Percentiles rank a stretch among this genome's conserved stretches.
Conservation (phyloP, 1,284 basidiomycete genomes). For the Boletus semigastroideus region DNA sequence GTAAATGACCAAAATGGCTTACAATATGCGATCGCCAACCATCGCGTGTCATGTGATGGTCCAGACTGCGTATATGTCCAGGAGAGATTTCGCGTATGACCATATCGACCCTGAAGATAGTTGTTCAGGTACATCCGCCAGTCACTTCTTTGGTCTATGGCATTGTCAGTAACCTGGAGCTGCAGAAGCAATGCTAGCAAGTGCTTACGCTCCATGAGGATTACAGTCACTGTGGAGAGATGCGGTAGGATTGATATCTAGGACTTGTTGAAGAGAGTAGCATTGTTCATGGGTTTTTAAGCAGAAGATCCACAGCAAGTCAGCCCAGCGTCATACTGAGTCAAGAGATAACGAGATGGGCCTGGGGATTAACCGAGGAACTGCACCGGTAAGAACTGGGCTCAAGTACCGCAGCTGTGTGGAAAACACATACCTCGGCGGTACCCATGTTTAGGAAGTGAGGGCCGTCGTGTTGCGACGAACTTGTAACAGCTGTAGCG, state of each 20-base stretch:
- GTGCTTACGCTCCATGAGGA: slow-evolving; percentile 25
- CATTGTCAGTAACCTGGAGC: slow-evolving; percentile 7
- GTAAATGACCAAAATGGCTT: slow-evolving; percentile 4
- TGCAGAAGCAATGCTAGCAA: neutral
- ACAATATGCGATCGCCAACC: slow-evolving; percentile 31
- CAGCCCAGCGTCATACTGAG: slow-evolving; percentile 23
- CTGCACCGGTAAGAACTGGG: slow-evolving; percentile 7
- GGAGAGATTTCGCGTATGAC: slow-evolving; percentile 26
- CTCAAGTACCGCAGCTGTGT: slow-evolving; percentile 25
- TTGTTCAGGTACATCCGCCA: slow-evolving; percentile 32
- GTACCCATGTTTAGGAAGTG: slow-evolving; percentile 21
- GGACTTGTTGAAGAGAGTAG: slow-evolving; percentile 8
- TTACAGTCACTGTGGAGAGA: neutral
- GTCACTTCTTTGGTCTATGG: slow-evolving; percentile 23
- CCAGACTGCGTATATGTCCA: slow-evolving; percentile 26
- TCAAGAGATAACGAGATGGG: slow-evolving; percentile 27
- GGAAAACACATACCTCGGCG: slow-evolving; percentile 3
- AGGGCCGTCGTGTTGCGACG: slow-evolving; percentile 6
- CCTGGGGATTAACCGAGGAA: neutral
- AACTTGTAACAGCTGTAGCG: slow-evolving; percentile 18
- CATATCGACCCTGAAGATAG: slow-evolving; percentile 32
- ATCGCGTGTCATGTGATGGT: slow-evolving; percentile 27
- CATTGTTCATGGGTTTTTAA: slow-evolving; percentile 23
- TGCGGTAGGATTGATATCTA: slow-evolving; percentile 3
- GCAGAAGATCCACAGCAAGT: slow-evolving; percentile 27